Conservation (phyloP, 2,329 filamentous ascomycete species). For the Cladosporium halotolerans region DNA sequence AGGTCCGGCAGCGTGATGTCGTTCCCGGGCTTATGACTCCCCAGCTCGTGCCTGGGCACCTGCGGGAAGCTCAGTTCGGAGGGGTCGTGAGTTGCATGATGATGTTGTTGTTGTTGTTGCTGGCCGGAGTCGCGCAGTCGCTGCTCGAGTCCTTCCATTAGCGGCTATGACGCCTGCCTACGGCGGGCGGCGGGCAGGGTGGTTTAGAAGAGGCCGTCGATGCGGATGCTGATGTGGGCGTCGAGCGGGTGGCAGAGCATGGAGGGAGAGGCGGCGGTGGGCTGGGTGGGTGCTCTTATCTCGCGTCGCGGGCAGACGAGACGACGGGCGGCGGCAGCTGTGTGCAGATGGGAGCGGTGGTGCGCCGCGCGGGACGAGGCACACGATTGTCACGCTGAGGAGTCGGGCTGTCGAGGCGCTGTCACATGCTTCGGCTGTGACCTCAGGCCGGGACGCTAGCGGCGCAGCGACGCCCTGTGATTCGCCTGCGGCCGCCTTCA, state of each 20-base stretch:
- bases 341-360: background rate
- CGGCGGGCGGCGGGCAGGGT: no score
- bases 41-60: slow-evolving; percentile 9
- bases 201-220: background rate
- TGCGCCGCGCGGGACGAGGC: background rate
- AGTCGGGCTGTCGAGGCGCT: slow-evolving; percentile 10
- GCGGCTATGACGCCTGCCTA: background rate
- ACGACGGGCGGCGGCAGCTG: slow-evolving; percentile 1
- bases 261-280: background rate
- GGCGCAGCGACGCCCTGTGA: background rate
- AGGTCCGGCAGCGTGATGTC: slow-evolving; percentile 39
- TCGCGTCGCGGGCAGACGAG: slow-evolving; percentile 1
- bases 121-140: background rate
- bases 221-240: slow-evolving; percentile 6
- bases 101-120: background rate
- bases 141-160: slow-evolving; percentile 9
- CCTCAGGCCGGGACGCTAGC: background rate
- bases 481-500: background rate
- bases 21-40: slow-evolving; percentile 9
- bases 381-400: slow-evolving; percentile 3
- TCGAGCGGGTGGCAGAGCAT: slow-evolving; percentile 4
- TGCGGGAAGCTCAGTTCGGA: slow-evolving; percentile 7
- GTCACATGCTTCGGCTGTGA: slow-evolving; percentile 12
- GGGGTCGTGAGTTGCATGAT: slow-evolving; percentile 3
- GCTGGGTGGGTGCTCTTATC: background rate